phyloP scores from a whole-genome alignment of 208 protist species.

The Acanthamoeba royreba region DNA sequence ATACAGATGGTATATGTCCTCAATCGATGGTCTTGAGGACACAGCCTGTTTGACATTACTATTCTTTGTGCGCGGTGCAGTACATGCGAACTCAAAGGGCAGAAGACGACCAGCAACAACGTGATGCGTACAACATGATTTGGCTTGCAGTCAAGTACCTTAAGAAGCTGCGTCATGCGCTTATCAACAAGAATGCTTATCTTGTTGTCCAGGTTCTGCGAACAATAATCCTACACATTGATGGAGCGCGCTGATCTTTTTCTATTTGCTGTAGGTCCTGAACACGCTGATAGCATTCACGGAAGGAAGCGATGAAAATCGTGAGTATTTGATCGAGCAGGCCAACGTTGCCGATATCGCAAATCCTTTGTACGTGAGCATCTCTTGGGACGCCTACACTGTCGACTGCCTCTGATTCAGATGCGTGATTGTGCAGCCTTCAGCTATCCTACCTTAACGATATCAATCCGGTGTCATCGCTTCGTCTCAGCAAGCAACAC shows the following conservation, averaged over 20 bases:
- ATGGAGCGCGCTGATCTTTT: not conserved
- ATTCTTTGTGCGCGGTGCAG: not conserved
- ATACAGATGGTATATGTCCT: not conserved
- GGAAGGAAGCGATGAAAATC: constrained; percentile 18
- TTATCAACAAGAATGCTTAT: not conserved
- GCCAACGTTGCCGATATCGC: not conserved
- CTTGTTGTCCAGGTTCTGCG: not conserved
- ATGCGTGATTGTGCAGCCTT: not conserved
- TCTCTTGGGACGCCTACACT: not conserved
- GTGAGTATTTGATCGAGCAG: constrained; percentile 21
- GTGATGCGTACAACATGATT: constrained; percentile 10
- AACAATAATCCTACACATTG: not conserved
- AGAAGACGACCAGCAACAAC: not conserved
- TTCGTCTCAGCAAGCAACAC: not conserved
- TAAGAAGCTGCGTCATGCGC: not conserved
- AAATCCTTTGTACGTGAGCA: not conserved
- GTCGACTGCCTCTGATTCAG: too few relatives aligned
- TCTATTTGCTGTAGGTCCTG: not conserved
- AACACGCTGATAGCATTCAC: not conserved
- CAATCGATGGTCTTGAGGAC: not conserved
- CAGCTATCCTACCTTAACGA: not conserved
- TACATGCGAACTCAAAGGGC: not conserved
- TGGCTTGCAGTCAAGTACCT: constrained; percentile 25
- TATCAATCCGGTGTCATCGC: not conserved
- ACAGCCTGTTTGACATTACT: not conserved